Conservation (phyloP, 1,284 basidiomycete species). For the Salmacisia buchloeana region DNA sequence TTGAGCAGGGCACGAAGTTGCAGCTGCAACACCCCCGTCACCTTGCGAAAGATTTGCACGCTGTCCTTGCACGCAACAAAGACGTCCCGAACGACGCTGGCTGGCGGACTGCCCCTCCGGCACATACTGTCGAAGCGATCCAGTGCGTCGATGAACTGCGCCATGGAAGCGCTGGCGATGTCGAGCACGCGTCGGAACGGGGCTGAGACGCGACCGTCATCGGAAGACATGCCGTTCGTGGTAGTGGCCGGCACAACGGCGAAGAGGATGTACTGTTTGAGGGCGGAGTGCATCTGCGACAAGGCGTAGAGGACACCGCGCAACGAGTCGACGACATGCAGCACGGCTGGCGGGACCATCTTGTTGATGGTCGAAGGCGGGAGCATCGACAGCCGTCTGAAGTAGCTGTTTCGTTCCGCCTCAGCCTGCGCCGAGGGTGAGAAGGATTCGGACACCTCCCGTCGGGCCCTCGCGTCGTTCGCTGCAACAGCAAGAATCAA, state of each 20-base stretch:
- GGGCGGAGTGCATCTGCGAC: constrained; percentile 81
- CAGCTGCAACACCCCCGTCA: constrained; percentile 71
- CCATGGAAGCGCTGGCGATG: constrained; percentile 72
- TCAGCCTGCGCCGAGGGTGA: constrained; percentile 51
- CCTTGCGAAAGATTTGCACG: constrained; percentile 77
- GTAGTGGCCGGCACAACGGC: constrained; percentile 55
- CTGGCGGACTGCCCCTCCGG: constrained; percentile 65
- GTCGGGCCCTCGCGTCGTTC: neutral
- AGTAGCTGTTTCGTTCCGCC: constrained; percentile 75
- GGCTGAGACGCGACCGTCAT: constrained; percentile 65
- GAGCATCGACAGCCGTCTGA: constrained; percentile 72
- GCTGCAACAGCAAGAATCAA: no score
- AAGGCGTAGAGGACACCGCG: constrained; percentile 87
- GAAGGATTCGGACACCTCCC: constrained; percentile 8
- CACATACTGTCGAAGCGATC: constrained; percentile 86
- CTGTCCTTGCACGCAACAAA: constrained; percentile 79
- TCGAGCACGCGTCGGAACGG: constrained; percentile 38
- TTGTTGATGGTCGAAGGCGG: constrained; percentile 65
- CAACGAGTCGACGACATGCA: constrained; percentile 75
- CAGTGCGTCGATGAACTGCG: constrained; percentile 76
- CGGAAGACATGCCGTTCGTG: neutral
- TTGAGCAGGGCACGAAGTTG: constrained; percentile 67
- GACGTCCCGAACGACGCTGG: constrained; percentile 67
- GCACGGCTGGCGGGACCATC: constrained; percentile 67
- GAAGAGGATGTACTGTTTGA: constrained; percentile 82